Evolutionary conservation across 176 grass and related monocot species (phyloP).

Genomic region (Lolium rigidum): DNA sequence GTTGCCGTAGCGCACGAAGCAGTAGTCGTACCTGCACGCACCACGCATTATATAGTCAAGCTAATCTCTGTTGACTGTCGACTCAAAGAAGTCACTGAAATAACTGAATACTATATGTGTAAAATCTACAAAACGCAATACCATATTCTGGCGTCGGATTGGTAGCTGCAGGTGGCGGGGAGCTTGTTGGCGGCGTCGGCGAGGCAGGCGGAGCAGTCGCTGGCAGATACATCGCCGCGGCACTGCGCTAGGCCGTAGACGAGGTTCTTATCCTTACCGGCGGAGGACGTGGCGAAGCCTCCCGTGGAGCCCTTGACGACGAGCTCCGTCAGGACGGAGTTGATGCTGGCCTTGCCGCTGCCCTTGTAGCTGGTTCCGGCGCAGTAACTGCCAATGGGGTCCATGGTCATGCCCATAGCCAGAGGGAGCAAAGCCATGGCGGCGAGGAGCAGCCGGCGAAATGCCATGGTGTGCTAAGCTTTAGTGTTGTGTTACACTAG

Average conservation of each 20-base stretch:
- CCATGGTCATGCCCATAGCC: slow-evolving; percentile 45
- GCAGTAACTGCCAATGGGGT: slow-evolving; percentile 58
- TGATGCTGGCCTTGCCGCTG: slow-evolving; percentile 48
- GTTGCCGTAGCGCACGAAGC: slow-evolving; percentile 69
- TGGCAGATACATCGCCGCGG: slow-evolving; percentile 61
- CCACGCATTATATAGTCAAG: no score
- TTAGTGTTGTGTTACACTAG: background rate
- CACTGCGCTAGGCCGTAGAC: slow-evolving; percentile 76
- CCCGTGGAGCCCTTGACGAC: slow-evolving; percentile 55
- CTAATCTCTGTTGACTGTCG: no score
- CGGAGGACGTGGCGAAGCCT: slow-evolving; percentile 59
- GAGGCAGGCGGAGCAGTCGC: slow-evolving; percentile 64
- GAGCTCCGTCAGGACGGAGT: slow-evolving; percentile 61
- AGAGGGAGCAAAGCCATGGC: slow-evolving; percentile 47
- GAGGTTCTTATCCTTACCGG: slow-evolving; percentile 31
- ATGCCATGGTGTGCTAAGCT: slow-evolving; percentile 60
- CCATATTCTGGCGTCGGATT: slow-evolving; percentile 68
- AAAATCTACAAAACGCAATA: background rate
- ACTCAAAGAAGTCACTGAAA: no score
- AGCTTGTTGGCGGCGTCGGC: slow-evolving; percentile 64
- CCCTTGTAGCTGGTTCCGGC: slow-evolving; percentile 31
- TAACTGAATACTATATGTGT: no score
- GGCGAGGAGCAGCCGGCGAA: slow-evolving; percentile 38
- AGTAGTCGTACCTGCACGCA: slow-evolving; percentile 67
- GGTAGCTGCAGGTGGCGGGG: slow-evolving; percentile 51